Evolutionary conservation across 176 grass and related monocot genomes (phyloP), one percentile per base, ranked within the genome.

Genomic region (Panicum miliaceum): DNA sequence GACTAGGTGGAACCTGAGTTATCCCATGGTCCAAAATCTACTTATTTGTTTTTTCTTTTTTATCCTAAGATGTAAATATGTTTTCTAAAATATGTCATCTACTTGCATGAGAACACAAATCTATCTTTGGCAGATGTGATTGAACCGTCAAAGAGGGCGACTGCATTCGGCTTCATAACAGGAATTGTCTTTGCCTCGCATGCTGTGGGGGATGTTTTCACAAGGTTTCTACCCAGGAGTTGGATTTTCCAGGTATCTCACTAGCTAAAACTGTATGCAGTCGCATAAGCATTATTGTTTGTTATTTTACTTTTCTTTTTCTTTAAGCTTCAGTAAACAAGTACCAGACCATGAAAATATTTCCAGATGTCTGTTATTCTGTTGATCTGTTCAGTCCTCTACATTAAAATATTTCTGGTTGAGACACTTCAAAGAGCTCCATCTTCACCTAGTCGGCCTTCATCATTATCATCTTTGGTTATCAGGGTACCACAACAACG

Each of bases 201-300:
- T 59, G 68, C 93, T 7, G 56, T 97, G 41, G 92, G 92, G 90
- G 35, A 66, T 86, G 23, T 83, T 97, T 70, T 84, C 92, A 16
- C 56, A 59, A 83, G 88, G 53, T 97, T 94, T 67, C 82, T 94
- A 14, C 95, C 95, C 4, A 86, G 79, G 86, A n/a, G 26, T 25
- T 94, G 84, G 90, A 94, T 91, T 73, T 97, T 97, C 86, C 77
- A 87, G 95, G 92, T 90, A 87, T 56, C 68, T 57, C 56, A n/a
- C 5, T 26, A 61, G 51, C 42, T 75, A 13, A 73, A 51, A 65
- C 14, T 78, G 52, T 34, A 37, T 51, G 34, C 37, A 29, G 4
- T 76, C 63, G 48, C 13, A 86, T 73, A 45, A 38, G 0, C 8
- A 42, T 50, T 26, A 32, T 20, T 54, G n/a, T 20, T 67, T 13